Evolutionary conservation across 768 basidiomycete genomes (phyloP), one percentile per base, ranked within the genome.

Genomic region (Russula griseocarnosa): DNA sequence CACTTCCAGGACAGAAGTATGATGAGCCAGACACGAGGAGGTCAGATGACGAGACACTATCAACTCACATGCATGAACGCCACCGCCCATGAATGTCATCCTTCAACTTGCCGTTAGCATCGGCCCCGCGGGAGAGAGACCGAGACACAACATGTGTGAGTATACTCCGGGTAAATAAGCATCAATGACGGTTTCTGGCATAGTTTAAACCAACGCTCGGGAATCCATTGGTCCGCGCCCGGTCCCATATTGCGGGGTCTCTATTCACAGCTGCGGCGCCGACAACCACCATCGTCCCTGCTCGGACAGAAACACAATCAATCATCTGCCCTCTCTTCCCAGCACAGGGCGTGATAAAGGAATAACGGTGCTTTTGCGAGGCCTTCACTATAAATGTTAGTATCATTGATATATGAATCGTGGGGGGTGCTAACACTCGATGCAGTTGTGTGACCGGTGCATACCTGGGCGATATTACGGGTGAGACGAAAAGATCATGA

Each of bases 31-130:
- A n/a, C 6, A 6, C 38, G 38, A 16, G 2, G n/a, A 13, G 24
- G 5, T 3, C 9, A 42, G 6, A 4, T 5, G 62, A 16, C 10
- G 52, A 51, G 0, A 5, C 13, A 34, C 4, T 22, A 24, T 62
- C 30, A 46, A 66, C 72, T 40, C 58, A 74, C 73, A 73, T 73
- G 69, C 73, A 73, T 9, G 71, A 69, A 14, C 73, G 56, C 22
- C 69, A 1, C 73, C 73, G 2, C 72, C 72, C 55, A 72, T 69
- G 58, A 73, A 73, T 1, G 73, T 72, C 73, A 74, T 73, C 61
- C 73, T 74, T 63, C 16, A 16, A 24, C 3, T n/a, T n/a, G 49
- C 9, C 4, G 13, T 54, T 28, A 60, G 32, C 28, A 34, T 2
- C 16, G 16, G 32, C 22, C 5, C 5, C 26, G 32, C 28, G 51